A percentile compares a stretch with the other conserved stretches of the same genome.
These are phyloP conservation scores for Penicillium griseofulvum DNA, from an alignment of 2,329 filamentous ascomycete species.

Conservation along the genomic window DNA sequence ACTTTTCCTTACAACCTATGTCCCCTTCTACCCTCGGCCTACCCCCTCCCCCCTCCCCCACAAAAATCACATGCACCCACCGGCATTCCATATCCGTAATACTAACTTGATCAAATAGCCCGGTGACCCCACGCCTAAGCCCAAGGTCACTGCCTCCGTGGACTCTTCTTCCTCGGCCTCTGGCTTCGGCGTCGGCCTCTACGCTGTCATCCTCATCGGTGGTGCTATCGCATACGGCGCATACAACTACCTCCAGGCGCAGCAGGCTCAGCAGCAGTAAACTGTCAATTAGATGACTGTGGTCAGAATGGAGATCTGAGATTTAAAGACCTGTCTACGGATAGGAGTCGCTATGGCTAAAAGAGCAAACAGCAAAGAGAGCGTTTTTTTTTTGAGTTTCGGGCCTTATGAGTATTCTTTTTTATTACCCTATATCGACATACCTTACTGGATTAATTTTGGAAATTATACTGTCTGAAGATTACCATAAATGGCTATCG, in stretches of 20 bases:
- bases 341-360: slow-evolving; percentile 2
- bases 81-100: neutral
- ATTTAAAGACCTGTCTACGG: neutral
- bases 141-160: slow-evolving; percentile 51
- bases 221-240: slow-evolving; percentile 73
- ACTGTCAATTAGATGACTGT: neutral
- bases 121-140: slow-evolving; percentile 74
- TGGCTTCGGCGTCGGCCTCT: slow-evolving; percentile 72
- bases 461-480: neutral
- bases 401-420: neutral
- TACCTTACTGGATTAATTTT: neutral
- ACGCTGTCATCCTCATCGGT: slow-evolving; percentile 75
- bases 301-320: neutral
- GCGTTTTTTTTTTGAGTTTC: neutral
- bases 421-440: neutral
- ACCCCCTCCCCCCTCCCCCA: neutral
- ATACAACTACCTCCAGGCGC: slow-evolving; percentile 76
- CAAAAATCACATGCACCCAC: slow-evolving; percentile 1
- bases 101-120: slow-evolving; percentile 43
- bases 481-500: too few species aligned
- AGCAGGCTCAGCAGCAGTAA: slow-evolving; percentile 28
- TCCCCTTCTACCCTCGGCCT: neutral
- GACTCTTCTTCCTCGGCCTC: slow-evolving; percentile 35
- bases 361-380: slow-evolving; percentile 8
- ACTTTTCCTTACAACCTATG: neutral